Conservation (phyloP, 805 yeast species). For the Yarrowia sp. region DNA sequence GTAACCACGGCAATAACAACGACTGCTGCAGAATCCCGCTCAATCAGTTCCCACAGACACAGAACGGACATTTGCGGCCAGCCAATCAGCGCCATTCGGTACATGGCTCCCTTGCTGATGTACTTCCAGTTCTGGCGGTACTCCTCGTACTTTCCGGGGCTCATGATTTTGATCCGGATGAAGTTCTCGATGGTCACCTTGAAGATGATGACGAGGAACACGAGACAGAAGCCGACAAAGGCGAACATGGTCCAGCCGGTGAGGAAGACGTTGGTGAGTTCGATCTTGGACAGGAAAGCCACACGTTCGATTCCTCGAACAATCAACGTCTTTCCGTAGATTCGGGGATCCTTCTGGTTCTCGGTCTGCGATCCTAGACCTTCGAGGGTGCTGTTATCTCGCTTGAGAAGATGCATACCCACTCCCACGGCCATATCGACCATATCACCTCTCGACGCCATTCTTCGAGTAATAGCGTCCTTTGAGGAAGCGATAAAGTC, state of each 20-base stretch:
- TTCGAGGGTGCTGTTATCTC: slow-evolving; percentile 5
- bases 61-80: slow-evolving; percentile 85
- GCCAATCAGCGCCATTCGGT: slow-evolving; percentile 80
- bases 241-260: slow-evolving; percentile 86
- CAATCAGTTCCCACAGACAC: slow-evolving; percentile 88
- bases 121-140: slow-evolving; percentile 83
- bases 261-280: slow-evolving; percentile 82
- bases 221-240: slow-evolving; percentile 70
- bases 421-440: slow-evolving; percentile 14
- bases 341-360: slow-evolving; percentile 63
- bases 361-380: slow-evolving; percentile 44
- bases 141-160: slow-evolving; percentile 69
- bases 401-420: slow-evolving; percentile 8
- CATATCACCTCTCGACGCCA: slow-evolving; percentile 33
- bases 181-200: slow-evolving; percentile 73
- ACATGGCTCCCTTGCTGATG: slow-evolving; percentile 87
- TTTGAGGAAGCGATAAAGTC: slow-evolving; percentile 12
- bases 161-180: slow-evolving; percentile 65
- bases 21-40: slow-evolving; percentile 81
- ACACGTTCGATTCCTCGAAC: slow-evolving; percentile 93
- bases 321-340: slow-evolving; percentile 74
- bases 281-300: slow-evolving; percentile 81
- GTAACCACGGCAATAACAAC: slow-evolving; percentile 80
- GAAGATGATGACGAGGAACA: slow-evolving; percentile 61
- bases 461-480: slow-evolving; percentile 27